Conservation (phyloP, 306 rosid genomes). For the Pachyrhizus erosus region DNA sequence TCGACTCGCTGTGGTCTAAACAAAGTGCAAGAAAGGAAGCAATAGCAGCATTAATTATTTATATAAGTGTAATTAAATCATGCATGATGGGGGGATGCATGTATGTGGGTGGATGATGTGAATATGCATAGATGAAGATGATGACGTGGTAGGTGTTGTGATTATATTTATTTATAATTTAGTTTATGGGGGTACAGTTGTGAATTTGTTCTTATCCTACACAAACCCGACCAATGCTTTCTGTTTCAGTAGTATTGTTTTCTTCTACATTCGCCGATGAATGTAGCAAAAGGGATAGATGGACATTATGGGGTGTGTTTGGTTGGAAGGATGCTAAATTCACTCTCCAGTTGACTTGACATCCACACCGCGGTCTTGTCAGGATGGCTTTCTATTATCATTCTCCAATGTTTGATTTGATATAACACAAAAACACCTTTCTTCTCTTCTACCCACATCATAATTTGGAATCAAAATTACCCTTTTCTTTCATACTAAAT, state of each 20-base stretch:
- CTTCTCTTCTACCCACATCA: neutral
- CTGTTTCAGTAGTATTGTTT: slow-evolving; percentile 46
- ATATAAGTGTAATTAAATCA: neutral
- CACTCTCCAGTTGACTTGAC: slow-evolving; percentile 31
- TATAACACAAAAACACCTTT: neutral
- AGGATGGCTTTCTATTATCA: neutral
- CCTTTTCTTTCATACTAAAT: no score
- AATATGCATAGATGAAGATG: slow-evolving; percentile 22
- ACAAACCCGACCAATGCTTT: slow-evolving; percentile 51
- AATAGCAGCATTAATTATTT: neutral
- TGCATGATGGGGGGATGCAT: slow-evolving; percentile 14
- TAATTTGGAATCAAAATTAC: neutral
- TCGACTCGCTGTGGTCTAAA: neutral
- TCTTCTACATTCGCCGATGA: slow-evolving; percentile 38
- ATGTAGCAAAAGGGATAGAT: neutral
- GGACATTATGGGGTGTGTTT: slow-evolving; percentile 14
- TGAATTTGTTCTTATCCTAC: slow-evolving; percentile 51
- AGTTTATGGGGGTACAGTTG: neutral
- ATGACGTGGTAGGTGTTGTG: slow-evolving; percentile 37
- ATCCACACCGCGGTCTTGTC: slow-evolving; percentile 21
- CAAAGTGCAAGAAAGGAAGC: neutral
- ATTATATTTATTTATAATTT: neutral
- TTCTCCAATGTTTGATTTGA: neutral
- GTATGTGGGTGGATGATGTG: slow-evolving; percentile 25
- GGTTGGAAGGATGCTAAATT: slow-evolving; percentile 28